phyloP scores from a whole-genome alignment of 2,329 filamentous ascomycete species.

The Macrophomina tecta region DNA sequence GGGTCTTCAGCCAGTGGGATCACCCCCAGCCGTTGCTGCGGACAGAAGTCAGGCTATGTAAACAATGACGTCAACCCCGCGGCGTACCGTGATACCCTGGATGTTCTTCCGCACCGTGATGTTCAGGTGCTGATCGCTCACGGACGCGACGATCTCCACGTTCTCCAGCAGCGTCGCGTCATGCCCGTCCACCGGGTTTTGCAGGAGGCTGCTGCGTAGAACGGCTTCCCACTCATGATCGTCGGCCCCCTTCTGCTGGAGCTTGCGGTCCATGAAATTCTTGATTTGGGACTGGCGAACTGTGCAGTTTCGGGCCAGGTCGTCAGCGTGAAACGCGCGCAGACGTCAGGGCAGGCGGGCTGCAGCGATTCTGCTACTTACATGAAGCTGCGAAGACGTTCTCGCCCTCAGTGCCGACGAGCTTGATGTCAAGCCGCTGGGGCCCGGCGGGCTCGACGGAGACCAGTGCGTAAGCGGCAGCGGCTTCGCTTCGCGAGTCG shows the following conservation, averaged over 20 bases:
- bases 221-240: slow-evolving; percentile 70
- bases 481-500: slow-evolving; percentile 34
- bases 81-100: slow-evolving; percentile 69
- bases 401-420: slow-evolving; percentile 72
- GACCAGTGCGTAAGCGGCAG: slow-evolving; percentile 62
- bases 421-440: slow-evolving; percentile 66
- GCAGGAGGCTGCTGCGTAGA: slow-evolving; percentile 63
- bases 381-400: slow-evolving; percentile 64
- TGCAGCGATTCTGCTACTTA: slow-evolving; percentile 51
- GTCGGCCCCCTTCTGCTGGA: slow-evolving; percentile 36
- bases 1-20: slow-evolving; percentile 63
- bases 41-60: slow-evolving; percentile 15
- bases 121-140: slow-evolving; percentile 59
- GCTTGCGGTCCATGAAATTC: slow-evolving; percentile 26
- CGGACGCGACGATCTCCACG: slow-evolving; percentile 64
- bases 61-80: slow-evolving; percentile 27
- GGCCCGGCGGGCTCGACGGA: slow-evolving; percentile 61
- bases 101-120: slow-evolving; percentile 68
- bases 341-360: slow-evolving; percentile 33
- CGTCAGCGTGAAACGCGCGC: slow-evolving; percentile 29
- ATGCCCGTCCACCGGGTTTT: slow-evolving; percentile 38
- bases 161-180: slow-evolving; percentile 56
- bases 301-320: slow-evolving; percentile 30
- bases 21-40: slow-evolving; percentile 71
- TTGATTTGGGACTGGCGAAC: slow-evolving; percentile 43